Evolutionary conservation across 306 rosid species (phyloP).

Genomic region (Trifolium dubium): DNA sequence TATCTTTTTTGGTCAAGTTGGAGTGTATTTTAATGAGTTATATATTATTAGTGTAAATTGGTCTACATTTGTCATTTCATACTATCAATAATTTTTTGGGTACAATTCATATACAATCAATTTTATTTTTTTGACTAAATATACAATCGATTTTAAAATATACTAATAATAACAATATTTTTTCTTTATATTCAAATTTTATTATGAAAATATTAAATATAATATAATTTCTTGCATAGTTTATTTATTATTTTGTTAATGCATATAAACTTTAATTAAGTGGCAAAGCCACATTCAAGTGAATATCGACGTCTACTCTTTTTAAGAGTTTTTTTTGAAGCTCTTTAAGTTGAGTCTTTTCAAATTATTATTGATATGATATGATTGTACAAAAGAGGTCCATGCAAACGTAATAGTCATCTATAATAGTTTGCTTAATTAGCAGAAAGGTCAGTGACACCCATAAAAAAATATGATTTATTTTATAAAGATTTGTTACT

Average conservation of each 20-base stretch:
- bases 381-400: background rate
- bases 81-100: no score
- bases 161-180: background rate
- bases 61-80: no score
- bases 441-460: no score
- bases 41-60: no score
- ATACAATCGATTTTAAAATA: no score
- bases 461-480: no score
- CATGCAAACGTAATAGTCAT: background rate
- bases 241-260: constrained; percentile 35
- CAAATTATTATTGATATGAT: constrained; percentile 6
- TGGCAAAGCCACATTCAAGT: constrained; percentile 36
- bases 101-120: no score
- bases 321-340: background rate
- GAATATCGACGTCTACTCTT: constrained; percentile 35
- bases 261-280: constrained; percentile 35
- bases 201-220: background rate
- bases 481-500: no score
- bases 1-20: no score
- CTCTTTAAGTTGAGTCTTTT: constrained; percentile 19
- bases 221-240: background rate
- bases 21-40: no score
- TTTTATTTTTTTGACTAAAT: no score
- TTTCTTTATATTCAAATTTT: background rate
- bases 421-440: background rate